These are phyloP conservation scores for Ascomycota sp. DNA, from an alignment of 2,329 filamentous ascomycete genomes.

Conservation along the genomic window DNA sequence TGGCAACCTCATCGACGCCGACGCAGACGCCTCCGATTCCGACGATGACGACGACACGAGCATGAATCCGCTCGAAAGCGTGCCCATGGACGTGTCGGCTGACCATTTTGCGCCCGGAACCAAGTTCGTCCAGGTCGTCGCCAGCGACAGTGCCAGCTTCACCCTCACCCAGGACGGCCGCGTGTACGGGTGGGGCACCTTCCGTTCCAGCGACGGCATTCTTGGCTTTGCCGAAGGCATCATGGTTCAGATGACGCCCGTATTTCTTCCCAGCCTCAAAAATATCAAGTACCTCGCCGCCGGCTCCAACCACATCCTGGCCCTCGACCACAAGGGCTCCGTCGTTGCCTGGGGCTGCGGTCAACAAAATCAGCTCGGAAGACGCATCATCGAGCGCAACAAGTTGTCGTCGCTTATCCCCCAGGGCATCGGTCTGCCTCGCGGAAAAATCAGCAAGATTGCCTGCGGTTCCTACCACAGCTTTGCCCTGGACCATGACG, in stretches of 20 bases:
- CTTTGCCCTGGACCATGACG: conserved; percentile 54
- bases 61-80: conserved; percentile 53
- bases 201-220: conserved; percentile 44
- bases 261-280: conserved; percentile 39
- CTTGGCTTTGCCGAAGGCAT: conserved; percentile 39
- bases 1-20: conserved; percentile 37
- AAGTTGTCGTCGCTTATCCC: conserved; percentile 39
- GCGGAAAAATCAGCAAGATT: conserved; percentile 35
- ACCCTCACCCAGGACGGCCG: conserved; percentile 53
- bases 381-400: conserved; percentile 40
- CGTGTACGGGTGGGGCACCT: conserved; percentile 73
- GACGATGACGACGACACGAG: conserved; percentile 41
- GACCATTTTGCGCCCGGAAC: conserved; percentile 40
- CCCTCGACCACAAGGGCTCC: conserved; percentile 41
- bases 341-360: conserved; percentile 55
- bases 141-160: conserved; percentile 57
- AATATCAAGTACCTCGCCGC: conserved; percentile 44
- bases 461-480: conserved; percentile 61
- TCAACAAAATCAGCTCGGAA: conserved; percentile 43
- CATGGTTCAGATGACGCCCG: conserved; percentile 27
- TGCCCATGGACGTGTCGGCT: conserved; percentile 38
- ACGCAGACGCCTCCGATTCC: conserved; percentile 31
- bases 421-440: conserved; percentile 32
- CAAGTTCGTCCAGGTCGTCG: conserved; percentile 41
- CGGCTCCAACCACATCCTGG: conserved; percentile 52